These are phyloP conservation scores for Candida ovalis DNA, from an alignment of 805 yeast genomes.

Conservation along the genomic window DNA sequence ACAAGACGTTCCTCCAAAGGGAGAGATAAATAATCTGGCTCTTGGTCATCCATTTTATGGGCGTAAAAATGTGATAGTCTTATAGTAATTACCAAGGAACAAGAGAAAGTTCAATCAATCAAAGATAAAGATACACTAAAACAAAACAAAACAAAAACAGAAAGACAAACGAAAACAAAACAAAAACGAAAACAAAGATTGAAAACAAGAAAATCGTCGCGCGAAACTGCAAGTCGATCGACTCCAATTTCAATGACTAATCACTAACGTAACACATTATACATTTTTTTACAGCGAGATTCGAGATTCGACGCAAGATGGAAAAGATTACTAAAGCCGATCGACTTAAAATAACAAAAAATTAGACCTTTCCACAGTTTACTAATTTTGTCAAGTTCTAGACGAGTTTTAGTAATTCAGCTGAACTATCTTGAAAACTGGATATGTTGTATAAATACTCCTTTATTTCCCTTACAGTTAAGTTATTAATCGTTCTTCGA, in stretches of 20 bases:
- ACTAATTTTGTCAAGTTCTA: not conserved
- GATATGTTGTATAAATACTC: too few species aligned
- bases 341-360: not conserved
- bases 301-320: too few species aligned
- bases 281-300: too few species aligned
- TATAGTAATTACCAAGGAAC: not conserved
- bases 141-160: not conserved
- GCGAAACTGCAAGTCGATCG: too few species aligned
- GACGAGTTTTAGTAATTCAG: not conserved
- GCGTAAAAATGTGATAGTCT: not conserved
- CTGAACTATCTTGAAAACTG: too few species aligned
- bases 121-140: not conserved
- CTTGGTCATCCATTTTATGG: slow-evolving; percentile 32
- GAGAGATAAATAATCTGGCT: slow-evolving; percentile 57
- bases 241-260: not conserved
- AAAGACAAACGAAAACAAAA: not conserved
- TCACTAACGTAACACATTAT: not conserved
- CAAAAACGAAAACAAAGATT: not conserved
- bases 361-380: not conserved
- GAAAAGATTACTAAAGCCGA: too few species aligned
- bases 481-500: not conserved
- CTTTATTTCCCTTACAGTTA: too few species aligned
- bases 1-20: slow-evolving; percentile 63
- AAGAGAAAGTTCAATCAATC: too few species aligned
- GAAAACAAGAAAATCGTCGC: not conserved